A percentile compares a stretch with the other conserved stretches of the same genome.
phyloP scores from a whole-genome alignment of 257 asterid genomes.

The Voacanga thouarsii region DNA sequence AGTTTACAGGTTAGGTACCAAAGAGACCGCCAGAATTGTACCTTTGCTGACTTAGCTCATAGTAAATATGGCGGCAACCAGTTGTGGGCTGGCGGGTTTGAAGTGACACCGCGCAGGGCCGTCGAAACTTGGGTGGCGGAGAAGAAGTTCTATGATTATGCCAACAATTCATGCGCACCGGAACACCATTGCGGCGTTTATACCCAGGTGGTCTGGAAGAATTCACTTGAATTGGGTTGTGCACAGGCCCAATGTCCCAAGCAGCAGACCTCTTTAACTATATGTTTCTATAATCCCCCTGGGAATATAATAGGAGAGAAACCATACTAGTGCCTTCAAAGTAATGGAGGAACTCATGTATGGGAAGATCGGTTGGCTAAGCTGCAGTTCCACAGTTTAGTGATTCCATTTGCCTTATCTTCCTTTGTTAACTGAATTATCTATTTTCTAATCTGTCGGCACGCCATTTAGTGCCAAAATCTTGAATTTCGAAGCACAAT shows the following conservation, averaged over 20 bases:
- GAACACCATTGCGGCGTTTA: constrained; percentile 72
- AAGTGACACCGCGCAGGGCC: constrained; percentile 44
- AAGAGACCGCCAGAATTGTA: constrained; percentile 64
- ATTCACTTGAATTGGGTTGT: constrained; percentile 69
- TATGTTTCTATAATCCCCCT: constrained; percentile 81
- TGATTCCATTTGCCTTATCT: neutral
- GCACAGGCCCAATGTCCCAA: constrained; percentile 58
- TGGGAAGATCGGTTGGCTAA: neutral
- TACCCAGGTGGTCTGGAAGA: constrained; percentile 92
- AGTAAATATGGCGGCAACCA: constrained; percentile 80
- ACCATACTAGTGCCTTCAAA: constrained; percentile 47
- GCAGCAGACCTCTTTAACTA: constrained; percentile 45
- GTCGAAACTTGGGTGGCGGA: constrained; percentile 80
- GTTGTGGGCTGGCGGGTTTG: constrained; percentile 56
- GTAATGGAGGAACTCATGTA: neutral
- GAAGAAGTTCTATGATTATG: constrained; percentile 65
- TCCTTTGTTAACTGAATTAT: neutral
- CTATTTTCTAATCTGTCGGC: neutral
- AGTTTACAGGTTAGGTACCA: constrained; percentile 61
- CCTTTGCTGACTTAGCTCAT: constrained; percentile 51
- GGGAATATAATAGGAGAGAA: constrained; percentile 89
- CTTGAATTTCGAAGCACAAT: neutral
- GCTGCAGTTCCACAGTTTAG: neutral
- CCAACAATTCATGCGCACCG: constrained; percentile 50
- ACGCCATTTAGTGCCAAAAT: neutral